Evolutionary conservation across 371 early-diverging fungal genomes (phyloP).

Genomic region (Phascolomyces articulosus): DNA sequence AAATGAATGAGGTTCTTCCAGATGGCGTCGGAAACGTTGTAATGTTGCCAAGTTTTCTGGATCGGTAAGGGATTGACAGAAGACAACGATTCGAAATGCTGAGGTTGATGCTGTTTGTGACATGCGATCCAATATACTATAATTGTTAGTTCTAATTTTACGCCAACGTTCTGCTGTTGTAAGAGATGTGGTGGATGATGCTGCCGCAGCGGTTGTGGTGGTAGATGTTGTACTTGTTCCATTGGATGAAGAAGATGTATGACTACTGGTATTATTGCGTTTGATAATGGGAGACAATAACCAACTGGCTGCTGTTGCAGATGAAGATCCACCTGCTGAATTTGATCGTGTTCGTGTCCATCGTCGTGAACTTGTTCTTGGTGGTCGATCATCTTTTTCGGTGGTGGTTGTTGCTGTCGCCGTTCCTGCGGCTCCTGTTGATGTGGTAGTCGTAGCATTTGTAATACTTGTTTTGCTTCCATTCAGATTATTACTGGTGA

Average conservation of each 20-base stretch:
- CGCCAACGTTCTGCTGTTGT: conserved; percentile 33
- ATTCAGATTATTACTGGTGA: too few relatives aligned
- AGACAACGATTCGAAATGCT: conserved; percentile 35
- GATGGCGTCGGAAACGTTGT: conserved; percentile 17
- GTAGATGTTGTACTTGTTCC: neutral
- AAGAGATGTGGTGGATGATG: neutral
- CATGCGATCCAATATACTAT: conserved; percentile 31
- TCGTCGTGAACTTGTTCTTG: neutral
- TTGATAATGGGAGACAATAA: neutral
- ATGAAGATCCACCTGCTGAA: neutral
- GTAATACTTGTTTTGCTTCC: neutral
- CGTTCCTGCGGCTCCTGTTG: too few relatives aligned
- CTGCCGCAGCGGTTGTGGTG: neutral
- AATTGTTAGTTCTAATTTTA: conserved; percentile 32
- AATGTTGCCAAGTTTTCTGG: conserved; percentile 23
- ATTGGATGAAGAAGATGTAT: neutral
- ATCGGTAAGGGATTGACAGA: conserved; percentile 30
- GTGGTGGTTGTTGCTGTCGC: too few relatives aligned
- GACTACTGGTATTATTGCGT: neutral
- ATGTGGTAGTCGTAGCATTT: neutral
- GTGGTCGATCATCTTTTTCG: conserved; percentile 10
- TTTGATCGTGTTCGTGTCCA: conserved; percentile 2
- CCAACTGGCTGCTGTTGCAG: neutral
- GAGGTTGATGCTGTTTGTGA: conserved; percentile 8
- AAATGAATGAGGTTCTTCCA: conserved; percentile 32